These are phyloP conservation scores for Priceomyces castillae DNA, from an alignment of 805 yeast species.

Conservation along the genomic window DNA sequence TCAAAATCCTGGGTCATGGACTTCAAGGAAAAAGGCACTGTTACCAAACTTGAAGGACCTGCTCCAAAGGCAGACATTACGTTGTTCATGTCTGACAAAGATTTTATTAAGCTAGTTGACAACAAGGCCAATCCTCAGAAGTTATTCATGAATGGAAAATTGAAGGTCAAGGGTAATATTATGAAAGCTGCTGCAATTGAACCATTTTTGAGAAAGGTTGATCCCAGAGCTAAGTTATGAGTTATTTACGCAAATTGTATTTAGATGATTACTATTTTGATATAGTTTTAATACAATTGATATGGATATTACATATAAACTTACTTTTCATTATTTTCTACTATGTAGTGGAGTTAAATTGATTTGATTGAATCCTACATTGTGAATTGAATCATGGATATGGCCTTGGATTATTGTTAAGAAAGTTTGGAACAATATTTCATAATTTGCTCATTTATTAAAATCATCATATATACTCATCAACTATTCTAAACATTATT, in stretches of 20 bases:
- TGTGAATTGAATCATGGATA: too few species aligned
- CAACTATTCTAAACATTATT: not conserved
- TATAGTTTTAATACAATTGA: too few species aligned
- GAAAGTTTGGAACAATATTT: too few species aligned
- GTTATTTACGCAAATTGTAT: not conserved
- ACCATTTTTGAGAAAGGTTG: conserved; percentile 50
- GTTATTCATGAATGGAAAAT: conserved; percentile 71
- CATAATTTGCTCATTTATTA: not conserved
- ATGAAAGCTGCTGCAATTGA: conserved; percentile 79
- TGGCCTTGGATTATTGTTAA: too few species aligned
- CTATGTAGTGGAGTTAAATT: too few species aligned
- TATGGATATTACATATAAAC: too few species aligned
- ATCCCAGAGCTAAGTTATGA: conserved; percentile 36
- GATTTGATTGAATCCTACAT: too few species aligned
- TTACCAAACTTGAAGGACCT: conserved; percentile 36
- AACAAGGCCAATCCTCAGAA: conserved; percentile 79
- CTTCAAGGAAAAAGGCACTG: conserved; percentile 52
- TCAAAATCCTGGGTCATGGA: conserved; percentile 61
- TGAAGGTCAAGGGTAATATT: conserved; percentile 79
- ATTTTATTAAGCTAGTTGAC: conserved; percentile 59
- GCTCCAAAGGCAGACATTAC: conserved; percentile 54
- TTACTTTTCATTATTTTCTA: too few species aligned
- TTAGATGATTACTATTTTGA: too few species aligned
- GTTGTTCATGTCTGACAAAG: conserved; percentile 55
- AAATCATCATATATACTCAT: not conserved